Evolutionary conservation across 805 yeast species (phyloP).

Genomic region (Lachancea lanzarotensis): DNA sequence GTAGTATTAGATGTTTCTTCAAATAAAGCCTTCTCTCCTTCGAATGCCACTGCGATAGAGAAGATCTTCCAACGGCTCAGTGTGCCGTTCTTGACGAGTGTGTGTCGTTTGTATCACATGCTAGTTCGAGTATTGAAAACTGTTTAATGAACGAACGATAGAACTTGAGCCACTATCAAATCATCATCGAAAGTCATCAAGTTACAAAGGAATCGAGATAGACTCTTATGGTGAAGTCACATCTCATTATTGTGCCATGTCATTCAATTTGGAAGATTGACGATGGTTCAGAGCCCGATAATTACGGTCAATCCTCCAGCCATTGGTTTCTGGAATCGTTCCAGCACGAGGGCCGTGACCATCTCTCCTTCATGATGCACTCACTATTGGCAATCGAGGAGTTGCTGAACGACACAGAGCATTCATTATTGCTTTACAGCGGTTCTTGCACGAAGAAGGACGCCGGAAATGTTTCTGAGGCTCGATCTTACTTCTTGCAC

Average conservation of each 20-base stretch:
- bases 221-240: constrained; percentile 10
- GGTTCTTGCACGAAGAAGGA: constrained; percentile 68
- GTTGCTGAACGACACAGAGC: constrained; percentile 27
- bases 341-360: constrained; percentile 66
- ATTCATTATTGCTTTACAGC: constrained; percentile 39
- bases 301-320: constrained; percentile 39
- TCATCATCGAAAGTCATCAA: too few relatives aligned
- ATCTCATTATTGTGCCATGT: constrained; percentile 50
- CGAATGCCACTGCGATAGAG: too few relatives aligned
- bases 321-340: constrained; percentile 69
- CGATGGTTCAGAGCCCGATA: constrained; percentile 18
- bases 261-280: constrained; percentile 51
- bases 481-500: constrained; percentile 48
- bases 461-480: constrained; percentile 54
- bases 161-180: too few relatives aligned
- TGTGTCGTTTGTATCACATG: too few relatives aligned
- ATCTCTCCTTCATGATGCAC: constrained; percentile 58
- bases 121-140: too few relatives aligned
- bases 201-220: background rate
- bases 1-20: too few relatives aligned
- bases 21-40: too few relatives aligned
- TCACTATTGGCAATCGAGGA: constrained; percentile 39
- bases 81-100: too few relatives aligned
- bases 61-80: too few relatives aligned
- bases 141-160: too few relatives aligned